Evolutionary conservation across 305 asterid species (phyloP).

Genomic region (Fraxinus floribunda): DNA sequence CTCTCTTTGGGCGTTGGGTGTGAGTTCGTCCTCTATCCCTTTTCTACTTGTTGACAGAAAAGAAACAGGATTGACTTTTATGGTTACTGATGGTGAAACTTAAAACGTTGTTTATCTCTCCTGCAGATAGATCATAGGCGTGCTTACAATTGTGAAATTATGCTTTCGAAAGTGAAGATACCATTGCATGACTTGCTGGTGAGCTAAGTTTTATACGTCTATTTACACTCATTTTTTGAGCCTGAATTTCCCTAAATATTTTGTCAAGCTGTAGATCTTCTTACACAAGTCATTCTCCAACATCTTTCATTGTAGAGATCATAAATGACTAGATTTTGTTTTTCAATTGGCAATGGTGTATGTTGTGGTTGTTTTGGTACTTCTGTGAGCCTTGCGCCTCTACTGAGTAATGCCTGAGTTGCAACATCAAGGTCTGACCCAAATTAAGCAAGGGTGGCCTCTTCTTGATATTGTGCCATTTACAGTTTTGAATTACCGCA

Average conservation of each 20-base stretch:
- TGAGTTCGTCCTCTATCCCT: neutral
- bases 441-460: neutral
- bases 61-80: neutral
- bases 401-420: neutral
- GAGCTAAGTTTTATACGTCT: slow-evolving; percentile 36
- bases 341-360: neutral
- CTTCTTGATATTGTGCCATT: neutral
- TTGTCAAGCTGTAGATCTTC: slow-evolving; percentile 15
- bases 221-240: slow-evolving; percentile 8
- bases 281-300: neutral
- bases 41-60: neutral
- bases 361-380: neutral
- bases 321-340: neutral
- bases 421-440: neutral
- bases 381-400: neutral
- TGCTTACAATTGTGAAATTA: slow-evolving; percentile 96
- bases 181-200: slow-evolving; percentile 87
- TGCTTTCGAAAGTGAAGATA: slow-evolving; percentile 91
- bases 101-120: slow-evolving; percentile 10
- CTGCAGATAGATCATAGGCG: slow-evolving; percentile 89
- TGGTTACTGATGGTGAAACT: slow-evolving; percentile 20
- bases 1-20: neutral
- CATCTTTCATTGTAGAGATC: neutral
- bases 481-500: neutral
- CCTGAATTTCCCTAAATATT: slow-evolving; percentile 10